Base-by-base conservation (phyloP, 2,329 filamentous ascomycete genomes). In the Xylaria sp. region DNA sequence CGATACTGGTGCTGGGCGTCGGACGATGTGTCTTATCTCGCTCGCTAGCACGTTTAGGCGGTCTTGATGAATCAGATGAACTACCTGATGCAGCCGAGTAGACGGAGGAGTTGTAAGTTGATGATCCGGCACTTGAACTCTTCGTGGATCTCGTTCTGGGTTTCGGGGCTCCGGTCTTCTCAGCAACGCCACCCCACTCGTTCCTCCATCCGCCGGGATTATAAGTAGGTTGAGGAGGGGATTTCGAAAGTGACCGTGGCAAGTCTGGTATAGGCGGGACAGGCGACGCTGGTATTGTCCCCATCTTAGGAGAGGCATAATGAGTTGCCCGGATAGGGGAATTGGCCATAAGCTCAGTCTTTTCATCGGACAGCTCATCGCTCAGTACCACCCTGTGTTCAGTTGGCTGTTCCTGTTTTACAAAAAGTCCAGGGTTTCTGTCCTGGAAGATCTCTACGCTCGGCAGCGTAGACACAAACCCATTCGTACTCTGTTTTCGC, bases 191-290 rank as follows among this genome's bases (percentile, higher is more conserved):
- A 34, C 65, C 59, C 67, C 67, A 68, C 46, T 69, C 66, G 7
- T 45, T 48, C 8, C 57, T 59, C 66, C 67, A 69, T 7, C 61
- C 63, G 7, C 66, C 65, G 2, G 66, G 66, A 44, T 43, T 60
- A 43, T 68, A 66, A n/a, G 48, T 45, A 2, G 61, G 60, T 24
- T 63, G 48, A 4, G 64, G 64, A 6, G 56, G 56, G 4, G 56
- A 52, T 17, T 37, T 55, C 4, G 52, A 43, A 16, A 50, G 38
- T 9, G 44, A 26, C 29, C 19, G 50, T 16, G 54, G 41, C 16
- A 53, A 20, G 7, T 46, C 38, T 3, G 44, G 48, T 11, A 54
- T 26, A 8, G 56, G 52, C 11, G 57, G 55, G 6, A 46, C 9
- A 19, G 34, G 11, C 13, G 52, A 48, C 2, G 44, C 11, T 7